These are phyloP conservation scores for Usnea hakonensis DNA, from an alignment of 495 filamentous ascomycete species.

Conservation along the genomic window DNA sequence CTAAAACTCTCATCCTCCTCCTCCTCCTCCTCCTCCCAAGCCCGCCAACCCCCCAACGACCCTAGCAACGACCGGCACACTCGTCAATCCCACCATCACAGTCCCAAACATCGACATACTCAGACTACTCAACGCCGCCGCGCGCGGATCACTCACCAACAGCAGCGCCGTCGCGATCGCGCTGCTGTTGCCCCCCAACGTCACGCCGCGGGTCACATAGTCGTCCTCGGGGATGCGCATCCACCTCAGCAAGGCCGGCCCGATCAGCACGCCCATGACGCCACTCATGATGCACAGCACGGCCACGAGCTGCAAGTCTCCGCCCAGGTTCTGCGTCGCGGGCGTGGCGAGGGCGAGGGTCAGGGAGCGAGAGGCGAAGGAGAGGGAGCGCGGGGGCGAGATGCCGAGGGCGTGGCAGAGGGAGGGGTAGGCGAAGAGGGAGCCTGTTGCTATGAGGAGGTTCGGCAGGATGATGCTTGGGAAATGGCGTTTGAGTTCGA, in stretches of 20 bases:
- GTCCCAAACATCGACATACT: constrained; percentile 50
- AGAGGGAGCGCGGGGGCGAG: constrained; percentile 35
- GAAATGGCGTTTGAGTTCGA: constrained; percentile 41
- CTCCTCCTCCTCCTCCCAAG: neutral
- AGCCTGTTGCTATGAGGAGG: constrained; percentile 36
- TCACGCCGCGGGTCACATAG: constrained; percentile 49
- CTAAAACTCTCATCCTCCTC: neutral
- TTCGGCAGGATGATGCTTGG: constrained; percentile 42
- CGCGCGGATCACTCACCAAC: constrained; percentile 43
- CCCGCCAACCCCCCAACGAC: constrained; percentile 19
- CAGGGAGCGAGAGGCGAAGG: constrained; percentile 43
- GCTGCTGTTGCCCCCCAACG: constrained; percentile 45
- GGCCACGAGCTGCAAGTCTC: constrained; percentile 43
- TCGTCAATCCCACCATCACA: constrained; percentile 43
- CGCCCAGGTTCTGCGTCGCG: constrained; percentile 42
- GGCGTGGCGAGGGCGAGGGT: constrained; percentile 47
- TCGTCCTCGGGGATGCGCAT: constrained; percentile 47
- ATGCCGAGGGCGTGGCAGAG: constrained; percentile 43
- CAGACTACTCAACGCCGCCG: constrained; percentile 46
- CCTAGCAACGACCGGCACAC: constrained; percentile 35
- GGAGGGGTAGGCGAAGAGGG: constrained; percentile 44
- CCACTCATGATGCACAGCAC: constrained; percentile 47
- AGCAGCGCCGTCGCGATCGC: constrained; percentile 47
- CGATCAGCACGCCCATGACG: constrained; percentile 44
- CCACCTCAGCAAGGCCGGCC: constrained; percentile 32